Evolutionary conservation across 805 yeast genomes (phyloP), one percentile per base, ranked within the genome.

Genomic region (Suhomyces sp.): DNA sequence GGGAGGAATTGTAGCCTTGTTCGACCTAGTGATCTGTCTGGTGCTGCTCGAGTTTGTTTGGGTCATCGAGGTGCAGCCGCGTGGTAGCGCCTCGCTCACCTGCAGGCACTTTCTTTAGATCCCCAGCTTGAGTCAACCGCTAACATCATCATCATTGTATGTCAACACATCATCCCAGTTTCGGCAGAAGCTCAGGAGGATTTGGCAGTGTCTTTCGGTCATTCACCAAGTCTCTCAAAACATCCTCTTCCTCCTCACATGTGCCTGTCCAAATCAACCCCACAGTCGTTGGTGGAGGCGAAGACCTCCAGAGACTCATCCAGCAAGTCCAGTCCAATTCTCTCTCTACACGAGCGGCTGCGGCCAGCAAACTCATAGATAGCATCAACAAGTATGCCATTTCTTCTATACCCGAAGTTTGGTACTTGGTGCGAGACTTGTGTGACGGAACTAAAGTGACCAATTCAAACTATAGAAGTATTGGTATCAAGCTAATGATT

Each of bases 351-450:
- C 70, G 85, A 55, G 72, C 80, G 1, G 71, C 77, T 1, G 84
- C 87, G 0, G 84, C 88, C 0, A 72, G 71, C 2, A 67, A 76
- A 19, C 67, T 90, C 42, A 69, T 80, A 6, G 76, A 76, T 2
- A 72, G 82, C 3, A 66, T 89, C 2, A 77, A 77, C 22, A 79
- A 76, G 47, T 77, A 76, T 48, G 72, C 85, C 3, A 77, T 84
- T 2, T 75, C 85, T 0, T 79, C 87, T 2, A 76, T 88, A 4
- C 84, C 89, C 0, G 91, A 87, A 56, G 75, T 89, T 1, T 90
- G 97, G 97, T 83, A 85, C 64, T 69, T 84, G 49, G 85, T 87
- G 0, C 72, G 80, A 54, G 81, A 78, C 48, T 67, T 86, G 64
- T 74, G 88, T 48, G 71, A 71, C 6, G 46, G 46, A 13, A 72